phyloP scores from a whole-genome alignment of 768 basidiomycete genomes.

The Leucogyrophana mollusca region DNA sequence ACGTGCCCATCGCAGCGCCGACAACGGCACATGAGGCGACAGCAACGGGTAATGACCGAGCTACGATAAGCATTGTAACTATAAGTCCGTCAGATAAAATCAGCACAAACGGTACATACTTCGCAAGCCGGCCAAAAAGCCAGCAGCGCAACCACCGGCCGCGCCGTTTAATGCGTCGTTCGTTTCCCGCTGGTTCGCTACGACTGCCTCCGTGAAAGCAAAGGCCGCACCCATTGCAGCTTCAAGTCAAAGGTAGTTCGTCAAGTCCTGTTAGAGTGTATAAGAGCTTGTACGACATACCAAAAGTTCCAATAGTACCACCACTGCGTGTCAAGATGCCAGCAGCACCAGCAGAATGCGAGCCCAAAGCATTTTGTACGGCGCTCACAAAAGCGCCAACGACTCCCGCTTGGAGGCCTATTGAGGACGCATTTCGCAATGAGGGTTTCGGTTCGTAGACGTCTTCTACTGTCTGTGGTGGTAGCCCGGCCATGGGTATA shows the following conservation, averaged over 20 bases:
- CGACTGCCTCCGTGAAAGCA: slow-evolving; percentile 74
- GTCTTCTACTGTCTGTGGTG: slow-evolving; percentile 14
- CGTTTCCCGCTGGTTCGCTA: slow-evolving; percentile 77
- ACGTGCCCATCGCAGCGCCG: slow-evolving; percentile 77
- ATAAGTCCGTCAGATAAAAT: slow-evolving; percentile 11
- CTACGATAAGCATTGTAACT: slow-evolving; percentile 36
- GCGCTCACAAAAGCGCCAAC: slow-evolving; percentile 70
- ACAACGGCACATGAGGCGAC: slow-evolving; percentile 76
- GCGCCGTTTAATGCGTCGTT: slow-evolving; percentile 83
- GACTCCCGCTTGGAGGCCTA: slow-evolving; percentile 62
- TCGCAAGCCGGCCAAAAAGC: slow-evolving; percentile 86
- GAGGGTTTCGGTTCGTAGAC: slow-evolving; percentile 52
- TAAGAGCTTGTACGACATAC: slow-evolving; percentile 42
- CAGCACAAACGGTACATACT: slow-evolving; percentile 41
- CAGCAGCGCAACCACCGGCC: slow-evolving; percentile 88
- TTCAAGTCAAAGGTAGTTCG: slow-evolving; percentile 27
- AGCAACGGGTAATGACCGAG: slow-evolving; percentile 81
- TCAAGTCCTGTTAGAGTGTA: neutral
- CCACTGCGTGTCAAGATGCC: slow-evolving; percentile 88
- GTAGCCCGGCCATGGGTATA: too few relatives aligned
- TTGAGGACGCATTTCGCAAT: slow-evolving; percentile 51
- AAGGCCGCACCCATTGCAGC: slow-evolving; percentile 90
- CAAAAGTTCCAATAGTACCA: slow-evolving; percentile 88
- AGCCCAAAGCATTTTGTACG: slow-evolving; percentile 77
- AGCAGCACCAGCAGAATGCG: slow-evolving; percentile 75